These are phyloP conservation scores for Carallia brachiata DNA, from an alignment of 345 rosid species.

Conservation along the genomic window DNA sequence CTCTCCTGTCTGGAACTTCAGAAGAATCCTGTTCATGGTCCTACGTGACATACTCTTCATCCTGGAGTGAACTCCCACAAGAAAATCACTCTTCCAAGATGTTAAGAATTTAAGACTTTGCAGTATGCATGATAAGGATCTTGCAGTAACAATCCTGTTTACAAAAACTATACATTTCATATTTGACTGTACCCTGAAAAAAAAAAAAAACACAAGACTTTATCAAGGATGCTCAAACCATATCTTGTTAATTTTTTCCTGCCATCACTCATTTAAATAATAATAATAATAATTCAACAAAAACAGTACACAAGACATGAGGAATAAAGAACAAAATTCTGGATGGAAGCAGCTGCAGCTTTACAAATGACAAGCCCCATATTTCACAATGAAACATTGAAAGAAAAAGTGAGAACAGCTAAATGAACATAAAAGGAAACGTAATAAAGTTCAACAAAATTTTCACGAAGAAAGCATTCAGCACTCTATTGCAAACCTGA, in stretches of 20 bases:
- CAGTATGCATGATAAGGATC: conserved; percentile 65
- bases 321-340: not conserved
- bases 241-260: too few species aligned
- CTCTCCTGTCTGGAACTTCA: conserved; percentile 74
- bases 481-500: conserved; percentile 60
- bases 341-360: too few species aligned
- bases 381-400: not conserved
- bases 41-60: conserved; percentile 72
- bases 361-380: not conserved
- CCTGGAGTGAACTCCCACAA: conserved; percentile 86
- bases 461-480: not conserved
- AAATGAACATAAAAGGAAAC: not conserved
- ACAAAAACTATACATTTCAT: conserved; percentile 90
- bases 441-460: not conserved
- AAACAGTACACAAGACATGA: not conserved
- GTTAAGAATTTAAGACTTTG: conserved; percentile 56
- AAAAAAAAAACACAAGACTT: conserved; percentile 2
- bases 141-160: conserved; percentile 82
- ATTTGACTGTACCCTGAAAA: conserved; percentile 69
- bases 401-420: not conserved
- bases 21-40: conserved; percentile 60
- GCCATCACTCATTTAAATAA: too few species aligned
- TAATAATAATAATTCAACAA: too few species aligned
- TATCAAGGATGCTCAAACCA: not conserved
- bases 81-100: conserved; percentile 85